These are phyloP conservation scores for Cicer chorassanicum DNA, from an alignment of 306 rosid genomes.

Conservation along the genomic window DNA sequence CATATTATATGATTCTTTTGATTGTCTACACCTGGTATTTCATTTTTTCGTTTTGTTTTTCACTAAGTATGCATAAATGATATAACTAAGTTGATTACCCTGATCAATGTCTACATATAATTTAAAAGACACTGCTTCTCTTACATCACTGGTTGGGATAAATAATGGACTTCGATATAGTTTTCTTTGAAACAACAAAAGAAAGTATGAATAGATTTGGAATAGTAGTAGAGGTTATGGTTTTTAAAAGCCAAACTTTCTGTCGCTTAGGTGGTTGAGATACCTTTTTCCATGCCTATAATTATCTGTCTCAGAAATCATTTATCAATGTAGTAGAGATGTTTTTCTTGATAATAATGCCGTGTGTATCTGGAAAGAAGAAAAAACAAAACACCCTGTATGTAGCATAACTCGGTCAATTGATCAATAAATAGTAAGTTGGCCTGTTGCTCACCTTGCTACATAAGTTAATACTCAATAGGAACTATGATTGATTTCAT, in stretches of 20 bases:
- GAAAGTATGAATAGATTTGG: neutral
- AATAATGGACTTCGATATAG: neutral
- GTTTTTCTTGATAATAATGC: neutral
- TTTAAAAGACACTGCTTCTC: too few relatives aligned
- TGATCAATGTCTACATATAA: neutral
- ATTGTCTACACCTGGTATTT: slow-evolving; percentile 30
- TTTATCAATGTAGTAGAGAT: neutral
- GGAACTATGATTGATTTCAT: neutral
- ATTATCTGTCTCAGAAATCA: neutral
- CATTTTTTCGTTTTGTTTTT: neutral
- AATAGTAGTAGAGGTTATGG: neutral
- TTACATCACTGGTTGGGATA: too few relatives aligned
- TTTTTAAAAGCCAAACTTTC: neutral
- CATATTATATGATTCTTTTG: slow-evolving; percentile 7
- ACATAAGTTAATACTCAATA: neutral
- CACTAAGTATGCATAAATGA: slow-evolving; percentile 21
- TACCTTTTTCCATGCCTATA: neutral
- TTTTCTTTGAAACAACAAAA: neutral
- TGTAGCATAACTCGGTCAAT: neutral
- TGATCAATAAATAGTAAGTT: neutral
- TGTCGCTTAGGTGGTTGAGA: neutral
- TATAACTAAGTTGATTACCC: slow-evolving; percentile 3
- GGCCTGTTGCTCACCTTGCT: neutral
- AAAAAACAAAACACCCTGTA: neutral
- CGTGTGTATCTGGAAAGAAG: neutral